phyloP scores from a whole-genome alignment of 192 early-diverging fungal genomes.

The Coemansia sp. region DNA sequence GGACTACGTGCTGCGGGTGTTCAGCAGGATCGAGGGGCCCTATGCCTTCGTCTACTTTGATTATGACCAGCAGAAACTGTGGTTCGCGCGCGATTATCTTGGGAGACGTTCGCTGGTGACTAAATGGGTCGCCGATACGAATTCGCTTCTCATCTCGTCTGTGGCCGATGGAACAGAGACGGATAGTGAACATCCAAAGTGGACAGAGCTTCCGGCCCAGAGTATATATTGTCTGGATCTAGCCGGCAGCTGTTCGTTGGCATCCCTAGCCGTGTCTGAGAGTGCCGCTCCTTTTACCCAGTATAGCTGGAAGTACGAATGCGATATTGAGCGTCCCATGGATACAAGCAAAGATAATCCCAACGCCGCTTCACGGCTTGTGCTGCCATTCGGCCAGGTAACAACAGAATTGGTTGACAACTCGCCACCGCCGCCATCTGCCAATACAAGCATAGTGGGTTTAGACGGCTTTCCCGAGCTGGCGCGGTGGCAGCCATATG shows the following conservation, averaged over 20 bases:
- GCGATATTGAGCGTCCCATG: background rate
- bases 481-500: conserved; percentile 18
- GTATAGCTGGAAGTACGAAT: conserved; percentile 20
- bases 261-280: background rate
- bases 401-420: background rate
- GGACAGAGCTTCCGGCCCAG: conserved; percentile 79
- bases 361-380: background rate
- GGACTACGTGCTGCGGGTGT: conserved; percentile 42
- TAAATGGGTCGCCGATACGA: background rate
- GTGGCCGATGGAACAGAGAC: conserved; percentile 19
- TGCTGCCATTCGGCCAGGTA: conserved; percentile 24
- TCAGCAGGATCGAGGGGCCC: conserved; percentile 71
- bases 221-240: conserved; percentile 73
- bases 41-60: conserved; percentile 78
- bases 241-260: background rate
- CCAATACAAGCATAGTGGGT: conserved; percentile 5
- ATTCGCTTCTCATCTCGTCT: conserved; percentile 59
- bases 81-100: conserved; percentile 84
- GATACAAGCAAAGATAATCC: background rate
- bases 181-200: conserved; percentile 22
- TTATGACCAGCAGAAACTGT: conserved; percentile 49
- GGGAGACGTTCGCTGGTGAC: conserved; percentile 70
- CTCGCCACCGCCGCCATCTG: background rate
- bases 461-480: conserved; percentile 17
- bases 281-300: conserved; percentile 9